phyloP scores from a whole-genome alignment of 2,329 filamentous ascomycete genomes.

The Aspergillus terreus region DNA sequence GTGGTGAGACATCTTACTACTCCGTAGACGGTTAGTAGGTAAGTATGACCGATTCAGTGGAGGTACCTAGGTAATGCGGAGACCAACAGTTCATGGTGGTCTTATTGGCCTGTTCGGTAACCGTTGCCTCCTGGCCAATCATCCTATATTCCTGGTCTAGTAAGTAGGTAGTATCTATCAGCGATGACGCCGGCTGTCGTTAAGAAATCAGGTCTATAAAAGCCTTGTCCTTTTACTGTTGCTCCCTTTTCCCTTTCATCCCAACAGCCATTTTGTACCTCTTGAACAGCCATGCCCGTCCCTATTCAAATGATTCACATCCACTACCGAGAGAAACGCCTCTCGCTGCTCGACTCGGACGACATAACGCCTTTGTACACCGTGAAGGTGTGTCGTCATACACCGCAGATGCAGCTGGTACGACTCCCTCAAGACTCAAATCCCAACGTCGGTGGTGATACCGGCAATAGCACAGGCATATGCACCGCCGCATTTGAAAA shows the following conservation, averaged over 20 bases:
- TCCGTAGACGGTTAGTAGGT: too few species aligned
- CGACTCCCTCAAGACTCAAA: not conserved
- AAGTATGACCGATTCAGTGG: too few species aligned
- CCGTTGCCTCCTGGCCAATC: too few species aligned
- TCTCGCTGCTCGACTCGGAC: conserved; percentile 3
- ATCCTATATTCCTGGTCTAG: too few species aligned
- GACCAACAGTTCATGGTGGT: too few species aligned
- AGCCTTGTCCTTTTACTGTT: too few species aligned
- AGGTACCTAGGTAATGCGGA: too few species aligned
- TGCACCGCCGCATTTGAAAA: conserved; percentile 1
- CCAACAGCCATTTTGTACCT: not conserved
- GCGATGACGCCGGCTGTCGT: too few species aligned
- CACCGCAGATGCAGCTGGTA: conserved; percentile 7
- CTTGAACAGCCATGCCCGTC: not conserved
- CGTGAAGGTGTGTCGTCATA: conserved; percentile 2
- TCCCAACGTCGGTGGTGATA: not conserved
- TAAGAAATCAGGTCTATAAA: too few species aligned
- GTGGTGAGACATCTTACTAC: too few species aligned
- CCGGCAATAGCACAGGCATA: not conserved
- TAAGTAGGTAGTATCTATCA: too few species aligned
- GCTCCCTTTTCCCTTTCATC: not conserved
- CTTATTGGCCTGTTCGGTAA: too few species aligned
- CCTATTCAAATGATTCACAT: conserved; percentile 6
- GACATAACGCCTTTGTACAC: conserved; percentile 2
- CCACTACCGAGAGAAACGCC: conserved; percentile 2